Percentiles rank a stretch among this genome's conserved stretches.
phyloP scores from a whole-genome alignment of 1,139 yeast genomes.

The Nakaseomyces bracarensis region DNA sequence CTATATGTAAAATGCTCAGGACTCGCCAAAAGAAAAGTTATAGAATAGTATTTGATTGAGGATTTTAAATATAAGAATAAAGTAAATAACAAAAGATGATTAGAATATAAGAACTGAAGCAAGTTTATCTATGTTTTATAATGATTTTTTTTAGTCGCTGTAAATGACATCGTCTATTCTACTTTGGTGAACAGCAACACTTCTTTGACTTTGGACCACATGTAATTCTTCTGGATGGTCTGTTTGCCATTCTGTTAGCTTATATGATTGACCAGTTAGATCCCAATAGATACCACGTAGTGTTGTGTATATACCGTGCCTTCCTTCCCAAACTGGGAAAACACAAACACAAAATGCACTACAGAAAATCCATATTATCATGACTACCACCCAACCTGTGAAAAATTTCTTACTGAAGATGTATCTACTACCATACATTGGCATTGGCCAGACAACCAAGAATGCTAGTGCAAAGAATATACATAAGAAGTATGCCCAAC shows the following conservation, averaged over 20 bases:
- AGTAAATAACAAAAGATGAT: too few relatives aligned
- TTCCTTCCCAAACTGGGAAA: constrained; percentile 61
- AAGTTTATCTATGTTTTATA: too few relatives aligned
- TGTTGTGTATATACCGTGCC: constrained; percentile 53
- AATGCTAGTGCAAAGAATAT: constrained; percentile 50
- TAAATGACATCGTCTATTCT: constrained; percentile 6
- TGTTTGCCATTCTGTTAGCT: constrained; percentile 65
- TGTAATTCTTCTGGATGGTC: constrained; percentile 62
- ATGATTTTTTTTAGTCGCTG: neutral
- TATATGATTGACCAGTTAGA: constrained; percentile 60
- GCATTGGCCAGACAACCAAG: constrained; percentile 77
- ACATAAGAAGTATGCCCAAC: constrained; percentile 48
- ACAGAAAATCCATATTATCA: constrained; percentile 62
- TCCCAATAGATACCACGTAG: constrained; percentile 81
- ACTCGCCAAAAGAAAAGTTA: too few relatives aligned
- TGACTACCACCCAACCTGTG: constrained; percentile 76
- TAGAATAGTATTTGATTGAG: too few relatives aligned
- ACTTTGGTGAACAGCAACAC: constrained; percentile 23
- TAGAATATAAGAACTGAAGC: too few relatives aligned
- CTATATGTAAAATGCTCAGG: too few relatives aligned
- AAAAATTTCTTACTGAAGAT: constrained; percentile 64
- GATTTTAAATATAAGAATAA: too few relatives aligned
- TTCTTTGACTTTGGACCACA: constrained; percentile 54
- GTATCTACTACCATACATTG: constrained; percentile 72
- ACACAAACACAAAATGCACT: constrained; percentile 49